phyloP scores from a whole-genome alignment of 2,329 filamentous ascomycete species.

The Talaromyces funiculosus region DNA sequence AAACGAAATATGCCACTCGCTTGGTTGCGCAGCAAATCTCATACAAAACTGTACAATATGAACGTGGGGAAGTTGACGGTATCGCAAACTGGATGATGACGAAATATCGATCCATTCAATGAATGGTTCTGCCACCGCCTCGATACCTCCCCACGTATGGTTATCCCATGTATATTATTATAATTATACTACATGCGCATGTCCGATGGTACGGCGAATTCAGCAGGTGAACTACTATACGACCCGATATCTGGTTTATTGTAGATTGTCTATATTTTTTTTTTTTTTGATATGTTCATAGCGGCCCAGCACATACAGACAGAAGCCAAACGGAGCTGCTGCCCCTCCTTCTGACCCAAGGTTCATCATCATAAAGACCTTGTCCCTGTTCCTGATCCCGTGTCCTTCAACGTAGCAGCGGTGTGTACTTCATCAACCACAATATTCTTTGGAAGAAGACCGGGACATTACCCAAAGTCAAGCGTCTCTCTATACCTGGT shows the following conservation, averaged over 20 bases:
- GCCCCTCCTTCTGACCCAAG: neutral
- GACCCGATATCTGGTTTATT: neutral
- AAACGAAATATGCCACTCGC: neutral
- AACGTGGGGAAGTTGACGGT: neutral
- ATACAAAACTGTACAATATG: neutral
- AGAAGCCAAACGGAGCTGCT: neutral
- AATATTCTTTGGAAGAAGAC: neutral
- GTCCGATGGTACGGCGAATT: neutral
- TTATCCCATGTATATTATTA: too few relatives aligned
- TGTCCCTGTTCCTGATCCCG: neutral
- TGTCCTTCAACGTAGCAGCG: neutral
- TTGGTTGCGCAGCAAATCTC: neutral
- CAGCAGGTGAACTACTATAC: neutral
- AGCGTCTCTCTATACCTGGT: neutral
- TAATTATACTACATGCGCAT: neutral
- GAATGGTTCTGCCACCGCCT: conserved; percentile 12
- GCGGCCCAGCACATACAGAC: neutral
- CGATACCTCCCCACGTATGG: neutral
- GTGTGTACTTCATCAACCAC: neutral
- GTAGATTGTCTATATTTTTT: too few relatives aligned
- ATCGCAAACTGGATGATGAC: conserved; percentile 6
- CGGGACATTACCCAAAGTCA: neutral
- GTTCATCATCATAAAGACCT: too few relatives aligned
- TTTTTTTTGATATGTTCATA: too few relatives aligned
- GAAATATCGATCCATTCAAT: neutral